Conservation (phyloP, 2,329 filamentous ascomycete genomes). For the Verticillium dahliae region DNA sequence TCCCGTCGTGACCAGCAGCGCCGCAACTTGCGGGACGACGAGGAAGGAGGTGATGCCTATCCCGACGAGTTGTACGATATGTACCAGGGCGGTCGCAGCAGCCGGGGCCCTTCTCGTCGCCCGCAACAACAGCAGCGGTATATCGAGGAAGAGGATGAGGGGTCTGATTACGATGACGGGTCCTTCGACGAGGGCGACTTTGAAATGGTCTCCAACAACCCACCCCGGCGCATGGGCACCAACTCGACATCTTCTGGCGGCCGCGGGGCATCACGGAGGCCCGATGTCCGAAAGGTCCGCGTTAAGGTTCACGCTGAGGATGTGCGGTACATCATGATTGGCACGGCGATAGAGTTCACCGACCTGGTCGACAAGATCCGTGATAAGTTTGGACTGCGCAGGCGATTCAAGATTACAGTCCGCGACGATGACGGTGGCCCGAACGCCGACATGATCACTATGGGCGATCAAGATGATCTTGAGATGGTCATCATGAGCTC, state of each 20-base stretch:
- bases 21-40: conserved; percentile 17
- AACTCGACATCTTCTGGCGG: conserved; percentile 40
- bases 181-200: conserved; percentile 73
- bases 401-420: conserved; percentile 83
- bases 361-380: conserved; percentile 75
- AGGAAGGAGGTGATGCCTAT: conserved; percentile 56
- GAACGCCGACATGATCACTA: conserved; percentile 87
- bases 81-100: conserved; percentile 40
- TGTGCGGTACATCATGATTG: conserved; percentile 87
- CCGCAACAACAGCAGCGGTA: conserved; percentile 49
- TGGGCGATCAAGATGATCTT: conserved; percentile 93
- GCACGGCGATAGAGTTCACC: conserved; percentile 62
- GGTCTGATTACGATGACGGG: conserved; percentile 63
- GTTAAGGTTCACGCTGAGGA: conserved; percentile 92
- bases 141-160: conserved; percentile 74
- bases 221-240: conserved; percentile 31
- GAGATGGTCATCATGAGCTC: conserved; percentile 75
- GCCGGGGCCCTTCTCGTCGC: conserved; percentile 24
- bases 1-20: conserved; percentile 14
- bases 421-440: conserved; percentile 65
- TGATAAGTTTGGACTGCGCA: conserved; percentile 75
- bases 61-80: conserved; percentile 65
- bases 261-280: conserved; percentile 50
- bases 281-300: conserved; percentile 70
- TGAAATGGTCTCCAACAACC: conserved; percentile 62